Base-by-base conservation (phyloP, 306 rosid genomes). In the Vigna unguiculata region DNA sequence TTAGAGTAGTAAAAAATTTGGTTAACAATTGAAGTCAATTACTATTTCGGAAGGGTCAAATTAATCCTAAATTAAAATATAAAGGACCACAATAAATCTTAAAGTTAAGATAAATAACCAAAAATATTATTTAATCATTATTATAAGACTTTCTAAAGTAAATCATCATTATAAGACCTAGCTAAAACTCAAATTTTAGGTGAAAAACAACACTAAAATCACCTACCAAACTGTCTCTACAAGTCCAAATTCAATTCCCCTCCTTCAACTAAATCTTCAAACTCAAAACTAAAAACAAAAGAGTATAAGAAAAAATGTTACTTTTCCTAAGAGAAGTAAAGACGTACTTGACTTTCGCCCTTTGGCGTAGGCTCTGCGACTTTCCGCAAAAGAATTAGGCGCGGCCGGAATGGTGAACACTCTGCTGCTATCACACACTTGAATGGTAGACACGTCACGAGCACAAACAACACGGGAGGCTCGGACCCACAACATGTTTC, bases 291-390 rank as follows among this genome's bases (percentile, higher is more conserved):
- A 30, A 73, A 25, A 78, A 25, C 70, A 9, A 38, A 52, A 13
- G 9, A 38, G 15, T 36, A 40, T n/a, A 75, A 65, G 46, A 43
- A 57, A 65, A 83, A 24, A 5, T 14, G 16, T 36, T 36, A 36
- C 48, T 69, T 47, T 25, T 5, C 12, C 60, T 32, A 43, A 61
- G 68, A 55, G 63, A 47, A 22, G 55, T 38, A 47, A 55, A 47
- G 55, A n/a, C 68, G 47, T 86, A 90, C 97, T 89, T 81, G 96
- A 84, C 84, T 91, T 95, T 40, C 97, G 88, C 69, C 89, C 98
- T 82, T 92, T 92, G 60, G 97, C 99, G 84, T 84, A 92, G 72
- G 93, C 83, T 84, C 97, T 83, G 77, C 96, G 93, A 83, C 74
- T 85, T 65, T 92, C 90, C 1, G 49, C 10, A 54, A 82, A 21